Evolutionary conservation across 1,139 yeast species (phyloP), one percentile per base, ranked within the genome.

Genomic region (Geotrichum histeridarum): DNA sequence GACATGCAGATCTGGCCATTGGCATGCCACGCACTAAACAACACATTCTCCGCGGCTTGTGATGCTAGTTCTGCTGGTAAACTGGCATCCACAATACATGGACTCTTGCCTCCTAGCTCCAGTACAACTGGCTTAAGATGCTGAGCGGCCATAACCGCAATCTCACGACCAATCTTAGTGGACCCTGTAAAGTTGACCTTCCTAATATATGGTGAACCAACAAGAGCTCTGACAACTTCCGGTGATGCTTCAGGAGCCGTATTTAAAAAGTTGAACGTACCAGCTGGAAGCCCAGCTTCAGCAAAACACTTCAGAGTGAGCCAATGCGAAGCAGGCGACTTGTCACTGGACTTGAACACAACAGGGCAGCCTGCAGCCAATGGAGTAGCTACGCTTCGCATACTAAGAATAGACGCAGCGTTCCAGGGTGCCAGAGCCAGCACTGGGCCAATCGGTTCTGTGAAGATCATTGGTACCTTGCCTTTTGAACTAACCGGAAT

Each of bases 91-190:
- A 88, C 77, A 51, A 88, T 72, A 57, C 84, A 76, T n/a, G 95
- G 90, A 17, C 93, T 83, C 68, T 88, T 88, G 57, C 96, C 96
- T 60, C 96, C 96, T 66, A 91, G 84, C 73, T 88, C 96, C 63
- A 88, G 67, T n/a, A 94, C 82, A 37, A 86, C 83, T 8, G 89
- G 88, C 70, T 87, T 88, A 64, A 79, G 66, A 60, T 78, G 74
- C 9, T 77, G 67, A 18, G 89, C 77, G 30, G 94, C 94, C 53
- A 79, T 74, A 55, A 72, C 70, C 62, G 82, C 87, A 59, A 84
- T 74, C 36, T 77, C 60, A 59, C 77, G 75, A 58, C 91, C 91
- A n/a, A 86, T 82, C 27, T 74, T 76, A 0, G 79, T 74, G 14
- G 80, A 76, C 11, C 81, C 81, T 6, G 91, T 84, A 67, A 84